phyloP scores from a whole-genome alignment of 345 rosid species.

The Heritiera fomes region DNA sequence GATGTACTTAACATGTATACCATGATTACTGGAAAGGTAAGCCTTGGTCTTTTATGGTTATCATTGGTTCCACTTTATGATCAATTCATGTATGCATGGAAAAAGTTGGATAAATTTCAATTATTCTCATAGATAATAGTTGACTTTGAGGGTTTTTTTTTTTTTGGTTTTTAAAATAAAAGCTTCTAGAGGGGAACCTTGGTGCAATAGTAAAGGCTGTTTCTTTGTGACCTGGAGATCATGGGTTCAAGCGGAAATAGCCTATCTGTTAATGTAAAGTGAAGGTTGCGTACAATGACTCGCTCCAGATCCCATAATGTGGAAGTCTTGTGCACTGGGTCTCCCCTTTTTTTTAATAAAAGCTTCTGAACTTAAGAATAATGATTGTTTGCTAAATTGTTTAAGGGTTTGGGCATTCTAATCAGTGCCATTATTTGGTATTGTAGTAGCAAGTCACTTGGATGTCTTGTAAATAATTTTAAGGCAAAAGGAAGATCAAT shows the following conservation, averaged over 20 bases:
- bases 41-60: neutral
- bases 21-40: constrained; percentile 97
- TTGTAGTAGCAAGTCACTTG: neutral
- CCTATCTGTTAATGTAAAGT: too few species aligned
- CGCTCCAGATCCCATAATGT: too few species aligned
- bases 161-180: too few species aligned
- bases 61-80: neutral
- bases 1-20: constrained; percentile 92
- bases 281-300: too few species aligned
- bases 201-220: too few species aligned
- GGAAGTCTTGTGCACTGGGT: too few species aligned
- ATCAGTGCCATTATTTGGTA: neutral
- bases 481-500: neutral
- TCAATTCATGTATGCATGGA: neutral
- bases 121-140: neutral
- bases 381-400: neutral
- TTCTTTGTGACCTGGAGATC: too few species aligned
- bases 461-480: too few species aligned
- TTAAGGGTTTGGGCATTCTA: neutral
- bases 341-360: neutral
- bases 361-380: neutral
- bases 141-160: too few species aligned
- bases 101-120: neutral
- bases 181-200: neutral
- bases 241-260: too few species aligned